Percentiles rank a stretch among this genome's conserved stretches.
Evolutionary conservation across 1,139 yeast genomes (phyloP).

Genomic region (Suhomyces taliae): DNA sequence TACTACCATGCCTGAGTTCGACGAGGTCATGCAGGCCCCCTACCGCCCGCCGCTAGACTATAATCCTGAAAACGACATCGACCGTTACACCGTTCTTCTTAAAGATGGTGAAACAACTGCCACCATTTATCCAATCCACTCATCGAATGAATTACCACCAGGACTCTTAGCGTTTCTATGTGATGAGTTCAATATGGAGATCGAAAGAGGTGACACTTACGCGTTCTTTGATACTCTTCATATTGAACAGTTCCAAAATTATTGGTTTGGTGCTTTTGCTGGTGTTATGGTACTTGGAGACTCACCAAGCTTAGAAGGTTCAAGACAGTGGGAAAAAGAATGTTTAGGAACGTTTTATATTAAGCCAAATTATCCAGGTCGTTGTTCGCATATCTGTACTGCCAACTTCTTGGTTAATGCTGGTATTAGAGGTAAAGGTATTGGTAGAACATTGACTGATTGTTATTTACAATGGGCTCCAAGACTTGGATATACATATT

Average conservation of each 20-base stretch:
- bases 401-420: constrained; percentile 89
- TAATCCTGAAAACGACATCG: constrained; percentile 32
- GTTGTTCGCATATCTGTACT: constrained; percentile 91
- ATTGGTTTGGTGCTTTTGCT: constrained; percentile 87
- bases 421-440: constrained; percentile 90
- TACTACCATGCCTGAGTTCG: constrained; percentile 36
- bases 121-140: constrained; percentile 81
- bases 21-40: constrained; percentile 36
- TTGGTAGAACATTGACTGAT: constrained; percentile 81
- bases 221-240: constrained; percentile 80
- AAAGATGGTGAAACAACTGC: constrained; percentile 92
- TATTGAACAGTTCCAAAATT: constrained; percentile 69
- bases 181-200: constrained; percentile 92
- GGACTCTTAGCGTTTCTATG: constrained; percentile 78
- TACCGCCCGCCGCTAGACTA: constrained; percentile 37
- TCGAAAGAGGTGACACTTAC: constrained; percentile 83
- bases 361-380: constrained; percentile 88
- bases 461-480: constrained; percentile 92
- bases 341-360: constrained; percentile 83
- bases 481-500: constrained; percentile 77
- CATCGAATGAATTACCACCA: constrained; percentile 64
- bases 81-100: constrained; percentile 63
- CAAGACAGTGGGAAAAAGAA: constrained; percentile 83
- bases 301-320: constrained; percentile 55
- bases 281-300: constrained; percentile 87